Percentiles rank a stretch among this genome's conserved stretches.
Conservation (phyloP, 2,329 filamentous ascomycete species). For the Dothistroma pini region DNA sequence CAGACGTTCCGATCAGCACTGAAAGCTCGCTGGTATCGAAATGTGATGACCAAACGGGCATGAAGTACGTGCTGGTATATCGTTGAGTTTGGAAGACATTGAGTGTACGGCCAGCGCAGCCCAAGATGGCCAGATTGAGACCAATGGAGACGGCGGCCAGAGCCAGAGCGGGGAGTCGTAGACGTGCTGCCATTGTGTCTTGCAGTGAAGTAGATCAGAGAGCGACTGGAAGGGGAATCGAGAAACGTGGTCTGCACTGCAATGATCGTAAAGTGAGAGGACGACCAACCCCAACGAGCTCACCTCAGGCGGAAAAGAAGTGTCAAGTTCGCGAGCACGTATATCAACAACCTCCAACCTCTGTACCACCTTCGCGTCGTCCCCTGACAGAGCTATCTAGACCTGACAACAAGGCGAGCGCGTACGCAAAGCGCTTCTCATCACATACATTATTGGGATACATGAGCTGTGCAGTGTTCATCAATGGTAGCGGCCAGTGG, state of each 20-base stretch:
- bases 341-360: slow-evolving; percentile 4
- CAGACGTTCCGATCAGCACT: slow-evolving; percentile 39
- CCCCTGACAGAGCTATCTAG: background rate
- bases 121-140: slow-evolving; percentile 43
- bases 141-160: slow-evolving; percentile 32
- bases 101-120: slow-evolving; percentile 43
- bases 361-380: slow-evolving; percentile 5
- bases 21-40: slow-evolving; percentile 46
- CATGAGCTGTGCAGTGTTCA: background rate
- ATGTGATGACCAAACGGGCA: slow-evolving; percentile 47
- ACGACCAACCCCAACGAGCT: background rate
- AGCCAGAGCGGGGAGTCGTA: slow-evolving; percentile 27
- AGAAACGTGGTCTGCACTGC: background rate
- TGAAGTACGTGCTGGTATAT: slow-evolving; percentile 45
- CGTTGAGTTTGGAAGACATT: slow-evolving; percentile 43
- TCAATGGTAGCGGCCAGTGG: background rate
- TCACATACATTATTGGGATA: background rate
- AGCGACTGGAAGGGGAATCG: background rate
- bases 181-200: slow-evolving; percentile 17
- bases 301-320: background rate
- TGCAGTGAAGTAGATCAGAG: background rate
- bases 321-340: background rate
- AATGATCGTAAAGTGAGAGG: background rate
- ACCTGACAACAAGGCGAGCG: background rate
- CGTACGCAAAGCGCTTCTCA: background rate